Evolutionary conservation across 2,329 filamentous ascomycete species (phyloP), one percentile per base, ranked within the genome.

Genomic region (Diaporthe citriasiana): DNA sequence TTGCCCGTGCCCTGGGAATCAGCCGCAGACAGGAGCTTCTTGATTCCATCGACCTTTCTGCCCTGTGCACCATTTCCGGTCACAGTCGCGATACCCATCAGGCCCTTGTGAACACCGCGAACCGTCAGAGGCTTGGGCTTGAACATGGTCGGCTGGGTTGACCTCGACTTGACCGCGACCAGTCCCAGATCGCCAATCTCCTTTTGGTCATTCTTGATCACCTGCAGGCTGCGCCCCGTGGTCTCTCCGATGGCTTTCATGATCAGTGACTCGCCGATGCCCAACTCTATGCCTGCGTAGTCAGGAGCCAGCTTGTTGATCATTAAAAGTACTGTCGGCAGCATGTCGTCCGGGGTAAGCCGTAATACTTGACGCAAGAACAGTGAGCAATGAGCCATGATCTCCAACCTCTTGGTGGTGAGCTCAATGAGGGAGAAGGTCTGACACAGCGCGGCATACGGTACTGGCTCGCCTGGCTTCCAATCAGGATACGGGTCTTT

Each of bases 161-260:
- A 94, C 83, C 96, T 91, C 84, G 95, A 98, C 86, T 98, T 98
- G 65, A 97, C 94, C 56, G 97, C 97, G 1, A 99, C 96, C 45
- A 98, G 87, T 15, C 97, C 97, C 15, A 99, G 88, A 82, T 99
- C 97, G 71, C 97, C 97, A 83, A 98, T 98, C 79, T 98, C 95
- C 79, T 97, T 95, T 81, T 99, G 97, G 78, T 98, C 95, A 65
- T 93, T 91, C 85, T 98, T 98, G 87, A 99, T 98, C 70, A 98
- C 92, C 50, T 93, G 89, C 60, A 98, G 84, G 79, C 92, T 97
- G 75, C 97, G 92, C 13, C 97, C 97, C 0, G 97, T 99, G 40
- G 93, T 93, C 85, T 98, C 96, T 15, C 96, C 96, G 80, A 99
- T 97, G 7, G 97, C 94, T 83, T 98, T 99, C 95, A 98, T 98